Evolutionary conservation across 1,139 yeast genomes (phyloP), one percentile per base, ranked within the genome.

Genomic region (Saccharomyces hybrid): DNA sequence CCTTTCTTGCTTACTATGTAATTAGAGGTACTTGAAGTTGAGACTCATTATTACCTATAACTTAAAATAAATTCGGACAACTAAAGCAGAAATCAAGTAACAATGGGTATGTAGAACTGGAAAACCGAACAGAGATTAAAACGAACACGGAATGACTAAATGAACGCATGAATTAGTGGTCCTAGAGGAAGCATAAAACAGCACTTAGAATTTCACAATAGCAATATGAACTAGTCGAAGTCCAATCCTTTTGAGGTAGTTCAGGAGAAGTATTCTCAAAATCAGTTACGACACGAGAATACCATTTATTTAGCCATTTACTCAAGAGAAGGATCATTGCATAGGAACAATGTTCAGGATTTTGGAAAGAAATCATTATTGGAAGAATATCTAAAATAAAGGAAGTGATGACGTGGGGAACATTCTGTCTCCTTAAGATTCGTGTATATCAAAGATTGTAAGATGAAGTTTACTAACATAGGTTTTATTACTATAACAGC

Each of bases 401-500:
- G 23, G 4, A 20, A 20, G 23, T 20, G 23, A 20, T 20, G 4
- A 20, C 23, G 23, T 20, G 4, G 23, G 23, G 4, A 20, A 20
- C 23, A 20, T 20, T 20, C 8, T 16, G 5, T 16, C 44, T 5
- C 3, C 25, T 3, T 16, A 20, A 38, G 25, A 38, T 38, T 38
- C 44, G 44, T 38, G 9, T 16, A 38, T 38, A 20, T 20, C 44
- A 38, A 38, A n/a, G 11, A 38, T 5, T 38, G 11, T 11, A 20
- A 16, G 23, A 20, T 32, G 13, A n/a, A 32, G n/a, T 16, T 16
- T 38, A 38, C 44, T 38, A 38, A 38, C 44, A 20, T 20, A 11
- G 6, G 6, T 41, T 13, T 23, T 7, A 11, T 4, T 41, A 26
- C 20, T 68, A 76, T 50, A 27, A 49, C 79, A 93, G 98, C 98